These are phyloP conservation scores for Pleurotus djamor DNA, from an alignment of 768 basidiomycete genomes.

Conservation along the genomic window DNA sequence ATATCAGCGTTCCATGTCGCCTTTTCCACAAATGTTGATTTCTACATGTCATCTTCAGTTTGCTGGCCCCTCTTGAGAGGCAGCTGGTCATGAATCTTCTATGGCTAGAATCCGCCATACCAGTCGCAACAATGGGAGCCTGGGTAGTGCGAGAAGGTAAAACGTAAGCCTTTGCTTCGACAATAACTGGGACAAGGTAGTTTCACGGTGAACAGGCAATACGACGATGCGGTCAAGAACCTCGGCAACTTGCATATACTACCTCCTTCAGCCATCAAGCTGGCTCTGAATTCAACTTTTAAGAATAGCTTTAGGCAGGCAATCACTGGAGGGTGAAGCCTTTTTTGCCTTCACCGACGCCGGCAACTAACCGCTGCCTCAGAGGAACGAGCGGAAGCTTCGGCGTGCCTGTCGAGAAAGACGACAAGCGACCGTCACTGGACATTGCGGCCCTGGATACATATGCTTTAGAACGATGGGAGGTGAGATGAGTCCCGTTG, in stretches of 20 bases:
- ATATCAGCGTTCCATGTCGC: constrained; percentile 14
- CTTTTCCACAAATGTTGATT: constrained; percentile 15
- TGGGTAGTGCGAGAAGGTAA: constrained; percentile 77
- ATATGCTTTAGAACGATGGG: constrained; percentile 88
- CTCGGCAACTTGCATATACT: constrained; percentile 72
- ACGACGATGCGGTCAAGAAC: constrained; percentile 64
- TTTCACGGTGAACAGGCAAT: constrained; percentile 44
- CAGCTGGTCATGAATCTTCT: constrained; percentile 87
- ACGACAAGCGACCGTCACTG: constrained; percentile 55
- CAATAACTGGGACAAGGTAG: neutral
- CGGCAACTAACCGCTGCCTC: neutral
- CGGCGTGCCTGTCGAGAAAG: constrained; percentile 69
- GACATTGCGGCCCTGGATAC: constrained; percentile 66
- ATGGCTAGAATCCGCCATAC: constrained; percentile 81
- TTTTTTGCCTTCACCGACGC: neutral
- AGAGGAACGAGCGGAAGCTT: constrained; percentile 83
- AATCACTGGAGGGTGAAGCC: constrained; percentile 78
- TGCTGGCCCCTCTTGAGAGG: constrained; percentile 75
- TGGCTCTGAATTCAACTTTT: constrained; percentile 72
- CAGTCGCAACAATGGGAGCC: constrained; percentile 62
- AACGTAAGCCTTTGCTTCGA: constrained; percentile 44
- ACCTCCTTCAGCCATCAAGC: constrained; percentile 54
- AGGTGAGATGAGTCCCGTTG: constrained; percentile 44
- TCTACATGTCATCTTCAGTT: constrained; percentile 34
- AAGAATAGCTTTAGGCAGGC: constrained; percentile 80